phyloP scores from a whole-genome alignment of 1,284 basidiomycete genomes.

The Marasmius tenuissimus region DNA sequence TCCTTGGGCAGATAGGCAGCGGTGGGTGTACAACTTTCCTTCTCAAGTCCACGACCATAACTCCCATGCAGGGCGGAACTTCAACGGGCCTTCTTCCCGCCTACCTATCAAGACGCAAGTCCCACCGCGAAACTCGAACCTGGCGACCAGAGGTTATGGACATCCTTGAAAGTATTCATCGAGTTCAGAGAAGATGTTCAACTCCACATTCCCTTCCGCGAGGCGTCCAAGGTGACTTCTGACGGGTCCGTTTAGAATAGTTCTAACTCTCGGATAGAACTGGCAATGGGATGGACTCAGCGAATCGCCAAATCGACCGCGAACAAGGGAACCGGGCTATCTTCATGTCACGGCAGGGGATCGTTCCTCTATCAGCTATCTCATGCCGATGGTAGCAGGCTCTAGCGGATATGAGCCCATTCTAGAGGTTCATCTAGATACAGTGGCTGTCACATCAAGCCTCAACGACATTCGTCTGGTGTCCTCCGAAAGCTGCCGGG shows the following conservation, averaged over 20 bases:
- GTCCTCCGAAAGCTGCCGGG: slow-evolving; percentile 72
- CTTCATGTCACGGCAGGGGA: slow-evolving; percentile 78
- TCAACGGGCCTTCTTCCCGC: slow-evolving; percentile 81
- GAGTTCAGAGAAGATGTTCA: slow-evolving; percentile 77
- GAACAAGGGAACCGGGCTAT: slow-evolving; percentile 65
- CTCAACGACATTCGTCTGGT: slow-evolving; percentile 84
- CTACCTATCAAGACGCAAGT: slow-evolving; percentile 66
- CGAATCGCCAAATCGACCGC: slow-evolving; percentile 46
- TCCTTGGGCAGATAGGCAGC: slow-evolving; percentile 92
- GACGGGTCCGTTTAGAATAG: not conserved
- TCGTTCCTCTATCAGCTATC: slow-evolving; percentile 81
- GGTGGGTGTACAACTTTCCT: slow-evolving; percentile 41
- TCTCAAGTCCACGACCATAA: not conserved
- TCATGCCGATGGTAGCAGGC: slow-evolving; percentile 78
- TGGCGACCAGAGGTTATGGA: slow-evolving; percentile 82
- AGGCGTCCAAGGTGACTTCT: slow-evolving; percentile 70
- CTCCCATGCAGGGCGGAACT: slow-evolving; percentile 57
- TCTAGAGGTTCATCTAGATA: slow-evolving; percentile 82
- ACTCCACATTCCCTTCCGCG: slow-evolving; percentile 83
- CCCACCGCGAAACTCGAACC: slow-evolving; percentile 59
- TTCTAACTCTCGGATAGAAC: slow-evolving; percentile 44
- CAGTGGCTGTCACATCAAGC: slow-evolving; percentile 76
- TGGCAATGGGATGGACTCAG: slow-evolving; percentile 80
- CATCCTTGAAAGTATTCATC: slow-evolving; percentile 74
- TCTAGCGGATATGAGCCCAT: slow-evolving; percentile 74